Percentiles rank a stretch among this genome's conserved stretches.
Evolutionary conservation across 2,329 filamentous ascomycete genomes (phyloP).

Genomic region (Colletotrichum sp.): DNA sequence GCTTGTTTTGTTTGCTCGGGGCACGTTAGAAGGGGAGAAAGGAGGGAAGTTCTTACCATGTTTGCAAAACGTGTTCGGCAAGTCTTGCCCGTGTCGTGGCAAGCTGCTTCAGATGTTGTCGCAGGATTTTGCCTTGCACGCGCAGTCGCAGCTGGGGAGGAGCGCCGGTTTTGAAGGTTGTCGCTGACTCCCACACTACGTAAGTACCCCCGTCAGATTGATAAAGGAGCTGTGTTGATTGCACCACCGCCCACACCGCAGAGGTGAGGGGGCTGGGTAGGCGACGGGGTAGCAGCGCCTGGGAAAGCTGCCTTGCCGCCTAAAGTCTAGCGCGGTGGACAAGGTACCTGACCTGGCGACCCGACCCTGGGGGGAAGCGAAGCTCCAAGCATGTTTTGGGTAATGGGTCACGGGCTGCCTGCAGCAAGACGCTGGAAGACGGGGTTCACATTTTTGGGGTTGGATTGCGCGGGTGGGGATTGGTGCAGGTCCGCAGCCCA

Average conservation of each 20-base stretch:
- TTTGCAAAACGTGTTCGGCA: not conserved
- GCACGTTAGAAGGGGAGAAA: not conserved
- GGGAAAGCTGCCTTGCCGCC: not conserved
- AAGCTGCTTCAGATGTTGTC: not conserved
- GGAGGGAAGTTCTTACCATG: not conserved
- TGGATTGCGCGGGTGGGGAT: not conserved
- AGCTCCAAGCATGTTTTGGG: not conserved
- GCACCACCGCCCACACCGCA: not conserved
- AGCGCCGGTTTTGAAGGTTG: not conserved
- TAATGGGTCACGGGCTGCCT: constrained; percentile 8
- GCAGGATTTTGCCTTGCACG: not conserved
- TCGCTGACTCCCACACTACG: not conserved
- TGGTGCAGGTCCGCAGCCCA: not conserved
- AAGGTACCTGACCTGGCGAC: not conserved
- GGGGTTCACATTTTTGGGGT: not conserved
- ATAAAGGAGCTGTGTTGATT: not conserved
- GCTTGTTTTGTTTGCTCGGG: not conserved
- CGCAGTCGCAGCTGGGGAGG: not conserved
- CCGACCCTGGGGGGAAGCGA: not conserved
- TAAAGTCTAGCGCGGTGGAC: not conserved
- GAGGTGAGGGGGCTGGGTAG: not conserved
- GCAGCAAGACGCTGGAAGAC: not conserved
- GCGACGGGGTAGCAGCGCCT: not conserved
- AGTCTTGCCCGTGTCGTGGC: not conserved
- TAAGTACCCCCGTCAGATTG: not conserved